A percentile compares a stretch with the other conserved stretches of the same genome.
phyloP scores from a whole-genome alignment of 2,329 filamentous ascomycete species.

The Talaromyces pinophilus region DNA sequence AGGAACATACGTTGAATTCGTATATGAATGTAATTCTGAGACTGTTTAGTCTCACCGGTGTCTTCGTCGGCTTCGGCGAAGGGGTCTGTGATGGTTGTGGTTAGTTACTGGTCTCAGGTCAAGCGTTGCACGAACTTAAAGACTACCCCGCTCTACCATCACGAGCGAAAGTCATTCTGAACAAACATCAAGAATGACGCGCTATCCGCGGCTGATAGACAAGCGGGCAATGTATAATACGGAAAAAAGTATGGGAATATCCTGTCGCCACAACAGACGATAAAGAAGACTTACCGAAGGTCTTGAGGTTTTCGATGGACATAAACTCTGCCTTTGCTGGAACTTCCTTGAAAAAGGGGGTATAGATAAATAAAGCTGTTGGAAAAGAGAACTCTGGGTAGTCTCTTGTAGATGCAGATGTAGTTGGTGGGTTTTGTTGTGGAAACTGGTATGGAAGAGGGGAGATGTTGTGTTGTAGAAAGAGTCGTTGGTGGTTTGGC shows the following conservation, averaged over 20 bases:
- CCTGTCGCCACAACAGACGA: slow-evolving; percentile 10
- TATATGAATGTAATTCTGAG: slow-evolving; percentile 98
- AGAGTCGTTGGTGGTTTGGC: slow-evolving; percentile 9
- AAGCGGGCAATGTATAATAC: background rate
- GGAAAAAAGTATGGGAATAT: background rate
- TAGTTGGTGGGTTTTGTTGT: slow-evolving; percentile 28
- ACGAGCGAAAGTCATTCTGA: slow-evolving; percentile 8
- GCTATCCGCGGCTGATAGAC: background rate
- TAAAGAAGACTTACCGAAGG: slow-evolving; percentile 69
- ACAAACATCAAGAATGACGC: background rate
- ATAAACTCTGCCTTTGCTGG: slow-evolving; percentile 82
- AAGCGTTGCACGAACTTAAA: slow-evolving; percentile 26
- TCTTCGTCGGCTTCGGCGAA: slow-evolving; percentile 99
- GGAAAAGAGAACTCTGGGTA: slow-evolving; percentile 33
- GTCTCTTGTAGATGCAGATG: slow-evolving; percentile 6
- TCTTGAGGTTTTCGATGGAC: slow-evolving; percentile 99
- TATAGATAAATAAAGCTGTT: slow-evolving; percentile 29
- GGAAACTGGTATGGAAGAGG: slow-evolving; percentile 24
- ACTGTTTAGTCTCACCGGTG: slow-evolving; percentile 90
- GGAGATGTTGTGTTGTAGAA: slow-evolving; percentile 27
- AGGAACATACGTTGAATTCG: slow-evolving; percentile 88
- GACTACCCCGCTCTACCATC: slow-evolving; percentile 40
- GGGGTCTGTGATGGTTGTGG: slow-evolving; percentile 69
- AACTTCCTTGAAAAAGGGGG: slow-evolving; percentile 45
- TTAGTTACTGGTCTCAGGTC: slow-evolving; percentile 32